Evolutionary conservation across 2,329 filamentous ascomycete genomes (phyloP), one percentile per base, ranked within the genome.

Genomic region (Phyllosticta ampelicida): DNA sequence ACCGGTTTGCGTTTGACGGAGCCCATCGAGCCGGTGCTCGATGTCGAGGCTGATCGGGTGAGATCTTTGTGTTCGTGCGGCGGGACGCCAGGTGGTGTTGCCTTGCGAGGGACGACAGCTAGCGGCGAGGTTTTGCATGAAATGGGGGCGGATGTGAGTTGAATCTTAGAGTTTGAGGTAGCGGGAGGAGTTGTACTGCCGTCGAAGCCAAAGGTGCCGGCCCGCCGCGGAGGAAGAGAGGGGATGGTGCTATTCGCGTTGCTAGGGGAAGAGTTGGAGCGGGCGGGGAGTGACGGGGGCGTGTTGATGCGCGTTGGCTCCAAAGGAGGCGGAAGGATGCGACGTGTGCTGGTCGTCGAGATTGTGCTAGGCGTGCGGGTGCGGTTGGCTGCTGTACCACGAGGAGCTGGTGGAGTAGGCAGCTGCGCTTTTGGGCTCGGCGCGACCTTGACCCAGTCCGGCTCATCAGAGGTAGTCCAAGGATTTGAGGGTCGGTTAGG

Each of bases 401-500:
- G 21, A 51, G 18, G 53, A 20, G 48, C 23, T 61, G 20, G 21
- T 50, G 60, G 49, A 48, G 55, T 19, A 51, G 13, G 36, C 20
- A 21, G 18, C 26, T 53, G 29, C 23, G 55, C 11, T 20, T 49
- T 20, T 54, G 51, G 36, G 5, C 36, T 16, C 20, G 48, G 26
- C 58, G 64, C 65, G 4, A 78, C 71, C 60, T 76, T 72, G 36
- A 95, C 83, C 94, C 94, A 97, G 66, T 96, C 91, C 9, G 86
- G 82, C 70, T 95, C 89, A 29, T 86, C 79, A 1, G 81, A 85
- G 0, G 80, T 77, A 1, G 79, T 80, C 70, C 95, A 97, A 0
- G 94, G 94, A 66, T 97, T 97, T 0, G 87, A 83, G 11, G 84
- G 82, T 53, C 89, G 82, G 29, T 83, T 80, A 1, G 86, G 83